Base-by-base conservation (phyloP, 2,329 filamentous ascomycete species). In the Rutstroemia sp. region DNA sequence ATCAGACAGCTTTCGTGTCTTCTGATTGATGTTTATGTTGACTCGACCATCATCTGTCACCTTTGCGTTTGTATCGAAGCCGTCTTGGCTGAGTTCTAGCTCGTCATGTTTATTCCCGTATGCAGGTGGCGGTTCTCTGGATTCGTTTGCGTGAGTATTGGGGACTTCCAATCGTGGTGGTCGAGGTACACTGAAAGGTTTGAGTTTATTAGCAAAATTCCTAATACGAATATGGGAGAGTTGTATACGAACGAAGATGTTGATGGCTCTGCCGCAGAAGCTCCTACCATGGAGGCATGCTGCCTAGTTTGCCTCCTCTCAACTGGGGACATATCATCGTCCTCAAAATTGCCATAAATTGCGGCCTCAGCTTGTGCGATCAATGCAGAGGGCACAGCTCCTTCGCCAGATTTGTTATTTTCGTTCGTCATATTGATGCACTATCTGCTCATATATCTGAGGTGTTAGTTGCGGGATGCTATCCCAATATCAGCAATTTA, bases 21-120 rank as follows among this genome's bases (percentile, higher is more conserved):
- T 85, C 68, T 90, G 85, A 66, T 86, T 84, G 72, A 94, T 89
- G 60, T 84, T 85, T 73, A 94, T 90, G 66, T 90, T 84, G 64
- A 94, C 78, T 66, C 89, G 82, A 23, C 89, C 89, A 72, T 92
- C 86, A 58, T 81, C 87, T 83, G 64, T 83, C 25, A 87, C 71
- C 27, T 75, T 75, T 44, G 83, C 84, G 41, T 79, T 80, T 23
- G 83, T 84, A 50, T 82, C 77, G 58, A 87, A 81, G 14, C 83
- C 83, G 46, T 81, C 75, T 63, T 84, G 82, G 19, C 76, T 80
- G 57, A 87, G 77, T 57, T 81, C 77, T 23, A 87, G 67, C 54
- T 80, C 75, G 60, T 82, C 75, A 54, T 76, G 76, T 14, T 73
- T 70, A 19, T 81, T 78, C 62, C 82, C 83, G 63, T 86, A 87